A percentile compares a stretch with the other conserved stretches of the same genome.
Conservation (phyloP, 805 yeast species). For the Kodamaea hsintzibuensis region DNA sequence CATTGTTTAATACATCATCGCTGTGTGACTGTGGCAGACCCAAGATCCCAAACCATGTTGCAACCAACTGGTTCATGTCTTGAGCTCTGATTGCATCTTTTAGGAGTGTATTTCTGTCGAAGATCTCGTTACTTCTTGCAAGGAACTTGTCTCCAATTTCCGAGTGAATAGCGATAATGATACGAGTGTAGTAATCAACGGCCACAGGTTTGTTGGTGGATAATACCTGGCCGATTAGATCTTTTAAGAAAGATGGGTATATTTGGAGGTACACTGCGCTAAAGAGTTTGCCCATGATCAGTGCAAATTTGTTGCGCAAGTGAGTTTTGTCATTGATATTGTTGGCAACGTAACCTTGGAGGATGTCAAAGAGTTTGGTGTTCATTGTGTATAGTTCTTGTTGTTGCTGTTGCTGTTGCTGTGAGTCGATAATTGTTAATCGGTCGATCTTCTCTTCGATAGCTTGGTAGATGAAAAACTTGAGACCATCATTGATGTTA, state of each 20-base stretch:
- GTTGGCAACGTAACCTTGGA: constrained; percentile 22
- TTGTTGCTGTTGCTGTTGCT: constrained; percentile 29
- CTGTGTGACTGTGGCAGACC: constrained; percentile 30
- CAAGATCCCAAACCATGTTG: constrained; percentile 66
- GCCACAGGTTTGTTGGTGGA: constrained; percentile 33
- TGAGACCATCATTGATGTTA: constrained; percentile 50
- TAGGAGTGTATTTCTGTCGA: constrained; percentile 65
- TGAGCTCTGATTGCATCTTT: constrained; percentile 80
- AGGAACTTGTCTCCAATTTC: constrained; percentile 94
- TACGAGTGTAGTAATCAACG: constrained; percentile 70
- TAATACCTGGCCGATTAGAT: constrained; percentile 23
- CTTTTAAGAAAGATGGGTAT: constrained; percentile 34
- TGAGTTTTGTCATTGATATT: constrained; percentile 26
- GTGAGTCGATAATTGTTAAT: constrained; percentile 31
- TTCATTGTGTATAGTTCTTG: constrained; percentile 41
- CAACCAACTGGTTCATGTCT: constrained; percentile 68
- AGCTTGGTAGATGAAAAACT: constrained; percentile 71
- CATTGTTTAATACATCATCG: constrained; percentile 53
- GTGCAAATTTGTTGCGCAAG: constrained; percentile 39
- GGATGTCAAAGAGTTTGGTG: constrained; percentile 47
- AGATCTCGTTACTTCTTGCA: constrained; percentile 60
- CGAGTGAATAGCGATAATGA: constrained; percentile 73
- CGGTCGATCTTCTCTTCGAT: constrained; percentile 55
- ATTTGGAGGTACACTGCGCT: constrained; percentile 35
- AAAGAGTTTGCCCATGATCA: constrained; percentile 35